Conservation (phyloP, 371 early-diverging fungal species). For the Mucor piriformis region DNA sequence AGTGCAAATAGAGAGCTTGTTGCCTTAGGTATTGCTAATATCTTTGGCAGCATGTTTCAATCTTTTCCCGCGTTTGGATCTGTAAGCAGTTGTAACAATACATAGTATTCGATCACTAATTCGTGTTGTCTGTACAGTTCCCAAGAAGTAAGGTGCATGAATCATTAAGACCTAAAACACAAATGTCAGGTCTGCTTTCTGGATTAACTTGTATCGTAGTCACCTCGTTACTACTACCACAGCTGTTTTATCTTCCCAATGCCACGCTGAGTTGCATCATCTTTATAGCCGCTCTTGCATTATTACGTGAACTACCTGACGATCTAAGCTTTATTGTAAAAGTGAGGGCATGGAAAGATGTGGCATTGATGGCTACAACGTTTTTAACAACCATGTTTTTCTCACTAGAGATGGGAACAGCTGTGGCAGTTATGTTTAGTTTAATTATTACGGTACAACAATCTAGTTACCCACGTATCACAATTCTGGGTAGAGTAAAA, state of each 20-base stretch:
- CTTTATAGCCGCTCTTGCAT: slow-evolving; percentile 74
- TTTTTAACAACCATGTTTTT: slow-evolving; percentile 78
- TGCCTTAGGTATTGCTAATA: slow-evolving; percentile 85
- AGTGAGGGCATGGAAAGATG: slow-evolving; percentile 83
- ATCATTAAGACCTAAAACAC: slow-evolving; percentile 80
- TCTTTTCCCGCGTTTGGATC: slow-evolving; percentile 87
- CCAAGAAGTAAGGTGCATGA: slow-evolving; percentile 85
- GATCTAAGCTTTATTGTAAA: slow-evolving; percentile 77
- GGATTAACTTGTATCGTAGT: slow-evolving; percentile 69
- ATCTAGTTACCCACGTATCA: slow-evolving; percentile 77
- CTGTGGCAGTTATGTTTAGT: slow-evolving; percentile 79
- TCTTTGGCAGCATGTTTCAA: slow-evolving; percentile 75
- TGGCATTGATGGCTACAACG: slow-evolving; percentile 73
- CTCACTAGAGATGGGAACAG: slow-evolving; percentile 84
- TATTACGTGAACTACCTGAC: slow-evolving; percentile 77
- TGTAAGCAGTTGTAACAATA: slow-evolving; percentile 23
- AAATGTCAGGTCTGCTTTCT: slow-evolving; percentile 80
- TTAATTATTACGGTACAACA: slow-evolving; percentile 87
- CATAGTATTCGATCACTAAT: no score
- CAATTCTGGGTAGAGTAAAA: slow-evolving; percentile 49
- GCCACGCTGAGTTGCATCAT: slow-evolving; percentile 83
- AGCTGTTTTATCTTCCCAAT: slow-evolving; percentile 81
- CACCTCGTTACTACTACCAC: slow-evolving; percentile 69
- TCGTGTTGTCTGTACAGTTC: slow-evolving; percentile 35
- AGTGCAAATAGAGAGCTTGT: slow-evolving; percentile 91